Conservation (phyloP, 805 yeast genomes). For the Ogataea pilisensis region DNA sequence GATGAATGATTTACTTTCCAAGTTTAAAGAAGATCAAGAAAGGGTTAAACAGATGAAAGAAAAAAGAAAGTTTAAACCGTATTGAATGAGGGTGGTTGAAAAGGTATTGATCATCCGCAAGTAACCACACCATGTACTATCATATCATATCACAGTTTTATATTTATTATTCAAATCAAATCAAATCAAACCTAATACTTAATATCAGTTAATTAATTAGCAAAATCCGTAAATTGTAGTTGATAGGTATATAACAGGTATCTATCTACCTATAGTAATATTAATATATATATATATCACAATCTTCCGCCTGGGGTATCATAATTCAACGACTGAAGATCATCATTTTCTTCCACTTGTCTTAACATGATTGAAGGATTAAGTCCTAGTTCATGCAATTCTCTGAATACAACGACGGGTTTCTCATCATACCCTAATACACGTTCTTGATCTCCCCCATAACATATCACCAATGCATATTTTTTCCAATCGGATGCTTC, state of each 20-base stretch:
- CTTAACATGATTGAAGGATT: conserved; percentile 92
- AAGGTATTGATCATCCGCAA: no score
- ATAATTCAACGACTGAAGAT: conserved; percentile 19
- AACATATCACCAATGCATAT: conserved; percentile 83
- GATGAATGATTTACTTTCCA: conserved; percentile 78
- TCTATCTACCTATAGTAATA: no score
- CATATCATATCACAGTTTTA: neutral
- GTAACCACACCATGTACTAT: neutral
- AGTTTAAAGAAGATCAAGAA: conserved; percentile 89
- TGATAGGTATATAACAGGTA: no score
- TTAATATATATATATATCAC: no score
- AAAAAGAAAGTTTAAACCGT: conserved; percentile 81
- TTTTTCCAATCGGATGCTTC: conserved; percentile 79
- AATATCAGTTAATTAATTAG: no score
- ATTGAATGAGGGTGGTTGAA: no score
- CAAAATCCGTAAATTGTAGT: no score
- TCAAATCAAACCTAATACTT: no score
- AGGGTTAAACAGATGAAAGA: conserved; percentile 75
- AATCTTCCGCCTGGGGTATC: conserved; percentile 42
- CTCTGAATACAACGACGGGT: conserved; percentile 83
- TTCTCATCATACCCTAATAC: conserved; percentile 78
- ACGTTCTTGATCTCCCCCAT: conserved; percentile 89
- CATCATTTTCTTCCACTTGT: conserved; percentile 59
- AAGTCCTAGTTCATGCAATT: conserved; percentile 76
- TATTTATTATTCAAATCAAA: no score